Percentiles rank a stretch among this genome's conserved stretches.
These are phyloP conservation scores for Lactifluus hygrophoroides DNA, from an alignment of 768 basidiomycete genomes.

Conservation along the genomic window DNA sequence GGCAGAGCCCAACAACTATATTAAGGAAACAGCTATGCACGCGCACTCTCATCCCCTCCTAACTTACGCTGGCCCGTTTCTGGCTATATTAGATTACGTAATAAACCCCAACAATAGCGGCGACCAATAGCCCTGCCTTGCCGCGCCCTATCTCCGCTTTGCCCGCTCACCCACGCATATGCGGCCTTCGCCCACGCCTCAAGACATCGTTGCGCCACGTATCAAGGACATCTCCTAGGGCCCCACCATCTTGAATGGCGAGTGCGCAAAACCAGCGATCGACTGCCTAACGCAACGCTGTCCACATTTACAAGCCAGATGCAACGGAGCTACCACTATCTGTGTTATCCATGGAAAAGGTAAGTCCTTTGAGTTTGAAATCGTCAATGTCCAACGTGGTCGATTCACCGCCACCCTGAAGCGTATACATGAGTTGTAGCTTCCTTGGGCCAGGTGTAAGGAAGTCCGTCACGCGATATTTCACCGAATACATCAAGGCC, in stretches of 20 bases:
- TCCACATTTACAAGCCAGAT: not conserved
- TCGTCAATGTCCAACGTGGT: conserved; percentile 80
- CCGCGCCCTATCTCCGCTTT: too few relatives aligned
- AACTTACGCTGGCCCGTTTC: too few relatives aligned
- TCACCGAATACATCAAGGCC: conserved; percentile 85
- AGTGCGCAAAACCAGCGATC: conserved; percentile 91
- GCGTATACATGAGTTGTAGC: conserved; percentile 85
- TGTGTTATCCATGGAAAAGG: conserved; percentile 98
- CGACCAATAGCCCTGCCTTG: too few relatives aligned
- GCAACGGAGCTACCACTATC: conserved; percentile 56
- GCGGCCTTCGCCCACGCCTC: too few relatives aligned
- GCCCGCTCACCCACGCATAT: too few relatives aligned
- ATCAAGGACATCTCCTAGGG: conserved; percentile 70
- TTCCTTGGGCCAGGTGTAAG: conserved; percentile 92
- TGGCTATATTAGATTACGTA: too few relatives aligned
- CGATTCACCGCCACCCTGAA: conserved; percentile 57
- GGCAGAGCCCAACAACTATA: too few relatives aligned
- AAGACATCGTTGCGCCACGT: too few relatives aligned
- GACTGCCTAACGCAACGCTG: conserved; percentile 40
- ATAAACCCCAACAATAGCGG: too few relatives aligned
- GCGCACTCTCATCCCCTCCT: too few relatives aligned
- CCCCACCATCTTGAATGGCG: conserved; percentile 95
- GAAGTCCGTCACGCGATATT: conserved; percentile 93
- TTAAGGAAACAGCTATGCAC: too few relatives aligned
- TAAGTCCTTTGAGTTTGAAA: conserved; percentile 88